phyloP scores from a whole-genome alignment of 2,329 filamentous ascomycete species.

The Trichophyton rubrum region DNA sequence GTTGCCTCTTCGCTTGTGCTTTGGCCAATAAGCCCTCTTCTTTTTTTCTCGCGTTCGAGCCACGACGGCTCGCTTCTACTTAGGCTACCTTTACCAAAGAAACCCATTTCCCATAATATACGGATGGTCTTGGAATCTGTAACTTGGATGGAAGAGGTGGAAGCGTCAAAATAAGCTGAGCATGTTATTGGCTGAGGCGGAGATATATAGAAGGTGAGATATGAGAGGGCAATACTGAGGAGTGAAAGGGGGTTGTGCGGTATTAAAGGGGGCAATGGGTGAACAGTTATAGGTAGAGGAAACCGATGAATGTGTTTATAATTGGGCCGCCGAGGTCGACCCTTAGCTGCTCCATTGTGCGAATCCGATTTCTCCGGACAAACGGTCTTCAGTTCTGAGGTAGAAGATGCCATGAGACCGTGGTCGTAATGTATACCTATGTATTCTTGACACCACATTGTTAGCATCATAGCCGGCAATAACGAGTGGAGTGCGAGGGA shows the following conservation, averaged over 20 bases:
- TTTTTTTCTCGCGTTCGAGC: conserved; percentile 69
- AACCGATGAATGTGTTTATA: conserved; percentile 69
- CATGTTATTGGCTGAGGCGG: conserved; percentile 53
- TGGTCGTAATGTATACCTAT: background rate
- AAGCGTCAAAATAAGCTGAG: conserved; percentile 64
- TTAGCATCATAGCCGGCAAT: background rate
- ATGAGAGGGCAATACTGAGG: conserved; percentile 64
- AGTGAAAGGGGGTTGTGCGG: conserved; percentile 86
- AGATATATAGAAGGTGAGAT: conserved; percentile 58
- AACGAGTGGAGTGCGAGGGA: background rate
- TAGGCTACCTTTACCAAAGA: conserved; percentile 87
- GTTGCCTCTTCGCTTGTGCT: conserved; percentile 77
- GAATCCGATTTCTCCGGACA: background rate
- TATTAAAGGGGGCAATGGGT: conserved; percentile 76
- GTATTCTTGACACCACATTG: background rate
- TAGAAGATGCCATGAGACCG: background rate
- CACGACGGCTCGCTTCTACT: conserved; percentile 93
- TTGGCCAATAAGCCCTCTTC: conserved; percentile 49
- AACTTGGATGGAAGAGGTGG: conserved; percentile 73
- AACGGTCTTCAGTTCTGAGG: background rate
- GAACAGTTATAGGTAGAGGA: conserved; percentile 65
- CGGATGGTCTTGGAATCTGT: conserved; percentile 62
- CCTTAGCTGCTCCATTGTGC: conserved; percentile 3
- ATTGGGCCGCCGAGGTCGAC: conserved; percentile 34
- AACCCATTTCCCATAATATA: conserved; percentile 89